Base-by-base conservation (phyloP, 2,329 filamentous ascomycete genomes). In the Aspergillus neotritici region DNA sequence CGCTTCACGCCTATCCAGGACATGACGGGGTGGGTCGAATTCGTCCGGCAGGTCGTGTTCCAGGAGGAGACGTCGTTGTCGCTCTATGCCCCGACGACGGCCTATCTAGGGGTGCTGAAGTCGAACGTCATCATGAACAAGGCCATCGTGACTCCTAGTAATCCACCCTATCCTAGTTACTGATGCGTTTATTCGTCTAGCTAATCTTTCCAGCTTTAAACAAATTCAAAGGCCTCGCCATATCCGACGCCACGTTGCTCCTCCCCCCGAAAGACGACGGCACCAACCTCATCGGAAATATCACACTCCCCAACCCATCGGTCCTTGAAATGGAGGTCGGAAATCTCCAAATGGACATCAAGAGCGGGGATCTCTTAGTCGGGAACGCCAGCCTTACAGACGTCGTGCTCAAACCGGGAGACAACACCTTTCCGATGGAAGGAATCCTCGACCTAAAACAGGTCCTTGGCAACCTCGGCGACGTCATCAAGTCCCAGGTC, bases 311-410 rank as follows among this genome's bases (percentile, higher is more conserved):
- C 11, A 57, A 57, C 25, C 52, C 46, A 5, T 51, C 48, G 3
- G 41, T 48, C n/a, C 35, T 56, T 11, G 47, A 37, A 9, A 45
- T 57, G n/a, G 43, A 57, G 33, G 50, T 56, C 4, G 55, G 55
- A 4, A 55, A 48, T 2, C 37, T 57, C n/a, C 46, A 35, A 1
- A 37, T 57, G 16, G 47, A 57, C 14, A 28, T 57, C 11, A 53
- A 54, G 34, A 52, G 40, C n/a, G 50, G 44, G 4, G 40, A 51
- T 31, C 32, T 53, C 2, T n/a, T 42, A 2, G 44, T 58, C 14
- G 55, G 54, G 4, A 50, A 55, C 11, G 54, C 43, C 5, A 52
- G 48, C 1, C 13, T 57, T 8, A 34, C 42, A 3, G 46, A 51
- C 10, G 48, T 58, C 13, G 46, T 39, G 1, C 37, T 58, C 2